These are phyloP conservation scores for Camellia japonica DNA, from an alignment of 148 eudicot genomes.

Conservation along the genomic window DNA sequence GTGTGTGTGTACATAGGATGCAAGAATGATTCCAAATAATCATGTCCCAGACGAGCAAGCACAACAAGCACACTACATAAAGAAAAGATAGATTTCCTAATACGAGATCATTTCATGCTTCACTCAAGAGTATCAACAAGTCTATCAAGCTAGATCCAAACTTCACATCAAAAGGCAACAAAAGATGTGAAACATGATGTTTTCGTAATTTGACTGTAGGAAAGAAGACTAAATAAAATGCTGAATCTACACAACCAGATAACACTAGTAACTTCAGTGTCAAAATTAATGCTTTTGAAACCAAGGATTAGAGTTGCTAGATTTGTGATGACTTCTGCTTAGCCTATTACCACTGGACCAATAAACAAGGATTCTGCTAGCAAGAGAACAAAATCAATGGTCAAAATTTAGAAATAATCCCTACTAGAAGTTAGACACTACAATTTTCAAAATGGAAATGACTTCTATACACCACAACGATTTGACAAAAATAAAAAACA, in stretches of 20 bases:
- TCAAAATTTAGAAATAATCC: too few relatives aligned
- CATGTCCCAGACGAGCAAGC: not conserved
- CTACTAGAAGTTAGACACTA: too few relatives aligned
- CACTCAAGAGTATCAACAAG: not conserved
- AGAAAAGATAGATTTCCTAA: not conserved
- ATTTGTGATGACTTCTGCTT: not conserved
- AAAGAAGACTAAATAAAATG: not conserved
- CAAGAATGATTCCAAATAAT: slow-evolving; percentile 5
- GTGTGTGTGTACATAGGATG: not conserved
- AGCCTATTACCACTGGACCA: not conserved
- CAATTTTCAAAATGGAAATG: too few relatives aligned
- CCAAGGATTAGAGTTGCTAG: not conserved
- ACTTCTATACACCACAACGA: too few relatives aligned
- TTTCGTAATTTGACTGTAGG: not conserved
- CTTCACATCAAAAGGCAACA: not conserved
- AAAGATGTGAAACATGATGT: not conserved
- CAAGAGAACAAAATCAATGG: not conserved
- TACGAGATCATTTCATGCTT: not conserved
- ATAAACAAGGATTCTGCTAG: not conserved
- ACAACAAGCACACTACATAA: not conserved
- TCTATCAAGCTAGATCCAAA: not conserved
- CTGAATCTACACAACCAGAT: not conserved
- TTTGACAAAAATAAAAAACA: too few relatives aligned
- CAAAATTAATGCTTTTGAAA: not conserved
- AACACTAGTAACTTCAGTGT: not conserved